phyloP scores from a whole-genome alignment of 108 stramenopile species.

The Pseudonitzschia multiseries region DNA sequence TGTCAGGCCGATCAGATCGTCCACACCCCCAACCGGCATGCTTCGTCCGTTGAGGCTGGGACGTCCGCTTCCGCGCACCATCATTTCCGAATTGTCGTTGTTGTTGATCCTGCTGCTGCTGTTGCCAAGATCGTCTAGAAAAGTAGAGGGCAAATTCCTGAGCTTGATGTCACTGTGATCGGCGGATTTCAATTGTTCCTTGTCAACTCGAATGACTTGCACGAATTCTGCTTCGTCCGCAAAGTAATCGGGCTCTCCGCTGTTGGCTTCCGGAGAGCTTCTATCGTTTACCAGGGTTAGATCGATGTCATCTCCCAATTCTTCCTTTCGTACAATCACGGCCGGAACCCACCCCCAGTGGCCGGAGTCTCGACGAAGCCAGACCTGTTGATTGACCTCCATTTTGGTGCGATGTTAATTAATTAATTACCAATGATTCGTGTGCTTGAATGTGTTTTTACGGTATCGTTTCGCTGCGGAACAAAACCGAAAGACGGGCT shows the following conservation, averaged over 20 bases:
- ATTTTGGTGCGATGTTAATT: constrained; percentile 31
- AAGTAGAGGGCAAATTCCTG: constrained; percentile 59
- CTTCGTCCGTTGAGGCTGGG: constrained; percentile 1
- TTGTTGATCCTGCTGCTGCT: neutral
- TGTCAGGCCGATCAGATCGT: constrained; percentile 82
- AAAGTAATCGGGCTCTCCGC: constrained; percentile 40
- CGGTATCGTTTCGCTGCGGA: neutral
- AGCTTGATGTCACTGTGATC: constrained; percentile 82
- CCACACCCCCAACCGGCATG: constrained; percentile 58
- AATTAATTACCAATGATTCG: no score
- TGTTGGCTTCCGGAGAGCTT: constrained; percentile 27
- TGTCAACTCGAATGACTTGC: constrained; percentile 57
- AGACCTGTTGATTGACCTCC: constrained; percentile 84
- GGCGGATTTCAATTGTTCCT: constrained; percentile 65
- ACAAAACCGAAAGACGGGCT: neutral
- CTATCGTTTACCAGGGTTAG: constrained; percentile 59
- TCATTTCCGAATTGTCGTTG: neutral
- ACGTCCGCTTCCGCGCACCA: constrained; percentile 57
- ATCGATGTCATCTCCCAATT: constrained; percentile 51
- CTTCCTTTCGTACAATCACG: constrained; percentile 65
- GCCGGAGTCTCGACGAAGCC: constrained; percentile 75
- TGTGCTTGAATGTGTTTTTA: neutral
- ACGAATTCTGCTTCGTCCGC: constrained; percentile 53
- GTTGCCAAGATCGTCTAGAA: constrained; percentile 4
- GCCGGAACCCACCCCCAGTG: constrained; percentile 93